phyloP scores from a whole-genome alignment of 192 early-diverging fungal genomes.

The Entomortierella parvispora region DNA sequence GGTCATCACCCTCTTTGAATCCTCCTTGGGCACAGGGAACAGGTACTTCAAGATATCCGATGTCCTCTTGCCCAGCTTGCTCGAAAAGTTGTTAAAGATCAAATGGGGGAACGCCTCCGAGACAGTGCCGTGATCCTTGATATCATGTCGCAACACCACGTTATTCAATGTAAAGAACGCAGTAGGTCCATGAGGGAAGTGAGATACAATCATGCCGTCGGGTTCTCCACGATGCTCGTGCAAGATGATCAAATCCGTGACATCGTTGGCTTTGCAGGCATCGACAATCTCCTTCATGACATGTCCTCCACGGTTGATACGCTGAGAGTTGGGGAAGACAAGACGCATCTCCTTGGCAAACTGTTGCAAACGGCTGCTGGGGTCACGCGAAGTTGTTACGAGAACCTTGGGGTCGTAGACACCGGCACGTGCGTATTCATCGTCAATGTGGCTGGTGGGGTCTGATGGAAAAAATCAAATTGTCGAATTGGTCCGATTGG shows the following conservation, averaged over 20 bases:
- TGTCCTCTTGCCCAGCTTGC: constrained; percentile 85
- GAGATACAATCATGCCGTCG: constrained; percentile 93
- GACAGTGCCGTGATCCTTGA: constrained; percentile 94
- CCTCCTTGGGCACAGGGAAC: constrained; percentile 97
- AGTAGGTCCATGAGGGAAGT: constrained; percentile 98
- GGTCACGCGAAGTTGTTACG: constrained; percentile 96
- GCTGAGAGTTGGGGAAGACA: constrained; percentile 94
- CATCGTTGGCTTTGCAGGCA: constrained; percentile 92
- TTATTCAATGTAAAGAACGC: constrained; percentile 98
- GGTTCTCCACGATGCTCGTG: constrained; percentile 97
- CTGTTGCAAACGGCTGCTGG: constrained; percentile 90
- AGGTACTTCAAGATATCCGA: constrained; percentile 88
- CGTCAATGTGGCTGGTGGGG: constrained; percentile 88
- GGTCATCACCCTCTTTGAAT: constrained; percentile 96
- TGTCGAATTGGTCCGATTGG: neutral
- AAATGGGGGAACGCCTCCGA: constrained; percentile 98
- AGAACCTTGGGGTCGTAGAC: constrained; percentile 95
- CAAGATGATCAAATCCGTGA: constrained; percentile 95
- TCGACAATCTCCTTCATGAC: constrained; percentile 96
- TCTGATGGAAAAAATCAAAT: constrained; percentile 28
- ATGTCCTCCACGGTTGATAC: constrained; percentile 97
- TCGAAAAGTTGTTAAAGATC: constrained; percentile 95
- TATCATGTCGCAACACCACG: constrained; percentile 97
- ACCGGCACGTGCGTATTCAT: constrained; percentile 96
- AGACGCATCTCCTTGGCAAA: constrained; percentile 98